These are phyloP conservation scores for Pythium pyrilobum DNA, from an alignment of 352 stramenopile species.

Conservation along the genomic window DNA sequence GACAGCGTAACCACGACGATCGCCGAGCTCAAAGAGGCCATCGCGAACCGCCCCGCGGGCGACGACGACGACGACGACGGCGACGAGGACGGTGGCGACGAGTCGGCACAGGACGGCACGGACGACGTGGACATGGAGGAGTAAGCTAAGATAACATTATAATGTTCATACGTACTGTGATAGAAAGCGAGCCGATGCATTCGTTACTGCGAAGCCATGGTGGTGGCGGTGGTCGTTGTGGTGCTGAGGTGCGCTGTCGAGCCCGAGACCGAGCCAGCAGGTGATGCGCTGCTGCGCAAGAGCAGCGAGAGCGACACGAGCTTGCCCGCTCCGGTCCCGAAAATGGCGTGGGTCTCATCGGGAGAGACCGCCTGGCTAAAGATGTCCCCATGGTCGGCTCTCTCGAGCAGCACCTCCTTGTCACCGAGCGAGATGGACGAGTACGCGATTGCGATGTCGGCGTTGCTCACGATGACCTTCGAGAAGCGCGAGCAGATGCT, in stretches of 20 bases:
- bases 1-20: conserved; percentile 71
- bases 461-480: conserved; percentile 68
- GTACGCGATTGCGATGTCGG: conserved; percentile 32
- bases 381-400: conserved; percentile 42
- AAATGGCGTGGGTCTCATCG: conserved; percentile 69
- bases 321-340: conserved; percentile 52
- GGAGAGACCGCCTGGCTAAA: conserved; percentile 54
- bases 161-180: conserved; percentile 32
- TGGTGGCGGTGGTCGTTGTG: background rate
- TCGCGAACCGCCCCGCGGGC: conserved; percentile 49
- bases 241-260: background rate
- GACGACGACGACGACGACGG: conserved; percentile 53
- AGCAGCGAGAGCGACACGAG: conserved; percentile 52
- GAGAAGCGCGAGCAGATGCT: conserved; percentile 58
- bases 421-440: conserved; percentile 44
- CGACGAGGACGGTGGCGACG: conserved; percentile 28
- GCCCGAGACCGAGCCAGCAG: too few species aligned
- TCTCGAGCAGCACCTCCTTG: conserved; percentile 47
- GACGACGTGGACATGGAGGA: conserved; percentile 84
- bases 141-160: conserved; percentile 59
- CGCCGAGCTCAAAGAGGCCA: conserved; percentile 39
- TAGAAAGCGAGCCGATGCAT: background rate
- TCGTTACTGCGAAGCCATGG: too few species aligned
- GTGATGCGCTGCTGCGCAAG: too few species aligned
- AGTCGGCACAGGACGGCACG: conserved; percentile 24